Evolutionary conservation across 306 rosid genomes (phyloP), one percentile per base, ranked within the genome.

Genomic region (Pyrus pyrifolia): DNA sequence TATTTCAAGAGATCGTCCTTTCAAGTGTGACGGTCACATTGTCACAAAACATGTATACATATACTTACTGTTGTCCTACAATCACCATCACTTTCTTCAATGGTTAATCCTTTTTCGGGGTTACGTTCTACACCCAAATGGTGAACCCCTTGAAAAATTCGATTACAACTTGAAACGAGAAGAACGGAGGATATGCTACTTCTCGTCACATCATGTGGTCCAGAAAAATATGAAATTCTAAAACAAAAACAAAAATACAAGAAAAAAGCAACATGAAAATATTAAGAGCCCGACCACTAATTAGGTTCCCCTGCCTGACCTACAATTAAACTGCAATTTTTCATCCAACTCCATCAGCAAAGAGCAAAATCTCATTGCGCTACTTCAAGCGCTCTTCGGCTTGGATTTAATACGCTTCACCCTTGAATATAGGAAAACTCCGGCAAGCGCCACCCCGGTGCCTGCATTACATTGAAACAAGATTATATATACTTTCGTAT

Each of bases 351-450:
- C 59, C 59, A 40, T 42, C 73, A 66, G 58, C 75, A 66, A n/a
- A 19, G 52, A 74, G 65, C 83, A 87, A 88, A 89, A 59, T 79
- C 74, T 68, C 79, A 11, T 49, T 60, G 44, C 3, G 49, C 72
- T 60, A 67, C 75, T 84, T 87, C 83, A 92, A 68, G 85, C 94
- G 8, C 89, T 77, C 87, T 92, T 92, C 11, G 92, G 81, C 91
- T 93, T 91, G 75, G 96, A 82, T 90, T 92, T 92, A 53, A 92
- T 84, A 79, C 90, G 79, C 83, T 82, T 91, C 87, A 87, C 96
- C 81, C 93, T 91, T 14, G 99, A 96, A 81, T 96, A 96, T 52
- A 96, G 79, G 85, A 96, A 92, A 85, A 92, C 99, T 66, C 99
- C 98, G 2, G 93, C 80, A 73, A 96, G 98, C 12, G 98, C 99